Conservation (phyloP, 2,329 filamentous ascomycete genomes). For the Cladophialophora bantiana region DNA sequence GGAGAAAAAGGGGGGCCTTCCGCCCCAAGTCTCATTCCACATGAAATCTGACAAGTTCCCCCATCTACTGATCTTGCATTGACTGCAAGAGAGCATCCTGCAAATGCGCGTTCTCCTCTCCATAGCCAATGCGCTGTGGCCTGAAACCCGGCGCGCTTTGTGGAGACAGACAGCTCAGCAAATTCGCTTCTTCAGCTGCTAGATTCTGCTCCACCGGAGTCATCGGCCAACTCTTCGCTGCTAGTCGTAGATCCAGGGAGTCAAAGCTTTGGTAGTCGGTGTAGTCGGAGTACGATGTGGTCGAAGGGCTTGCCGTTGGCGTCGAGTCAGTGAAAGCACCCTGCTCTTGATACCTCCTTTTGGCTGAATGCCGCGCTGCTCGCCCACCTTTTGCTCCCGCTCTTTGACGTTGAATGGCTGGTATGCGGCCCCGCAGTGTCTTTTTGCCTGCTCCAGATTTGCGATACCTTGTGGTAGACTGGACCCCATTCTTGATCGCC, state of each 20-base stretch:
- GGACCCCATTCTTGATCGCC: constrained; percentile 74
- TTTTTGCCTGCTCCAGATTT: constrained; percentile 50
- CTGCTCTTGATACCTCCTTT: constrained; percentile 34
- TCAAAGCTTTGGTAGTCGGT: constrained; percentile 32
- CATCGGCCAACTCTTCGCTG: constrained; percentile 29
- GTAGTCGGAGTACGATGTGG: constrained; percentile 32
- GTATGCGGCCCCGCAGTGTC: constrained; percentile 46
- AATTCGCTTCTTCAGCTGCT: constrained; percentile 18
- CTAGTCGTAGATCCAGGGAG: constrained; percentile 19
- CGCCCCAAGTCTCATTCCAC: constrained; percentile 7
- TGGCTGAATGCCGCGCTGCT: constrained; percentile 47
- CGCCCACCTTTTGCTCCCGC: constrained; percentile 53
- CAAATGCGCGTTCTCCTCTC: constrained; percentile 24
- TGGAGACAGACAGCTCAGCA: constrained; percentile 20
- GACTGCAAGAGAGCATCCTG: constrained; percentile 23
- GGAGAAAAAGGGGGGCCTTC: not conserved
- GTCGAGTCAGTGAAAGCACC: constrained; percentile 19
- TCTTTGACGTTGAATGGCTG: constrained; percentile 50
- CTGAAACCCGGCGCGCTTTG: constrained; percentile 19
- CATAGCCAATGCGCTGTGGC: constrained; percentile 11
- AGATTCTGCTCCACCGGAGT: constrained; percentile 28
- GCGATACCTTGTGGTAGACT: constrained; percentile 83
- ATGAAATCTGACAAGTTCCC: constrained; percentile 17
- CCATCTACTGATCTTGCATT: constrained; percentile 18
- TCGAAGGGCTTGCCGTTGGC: constrained; percentile 25